Evolutionary conservation across 768 basidiomycete genomes (phyloP).

Genomic region (Phanerodontia chrysosporium): DNA sequence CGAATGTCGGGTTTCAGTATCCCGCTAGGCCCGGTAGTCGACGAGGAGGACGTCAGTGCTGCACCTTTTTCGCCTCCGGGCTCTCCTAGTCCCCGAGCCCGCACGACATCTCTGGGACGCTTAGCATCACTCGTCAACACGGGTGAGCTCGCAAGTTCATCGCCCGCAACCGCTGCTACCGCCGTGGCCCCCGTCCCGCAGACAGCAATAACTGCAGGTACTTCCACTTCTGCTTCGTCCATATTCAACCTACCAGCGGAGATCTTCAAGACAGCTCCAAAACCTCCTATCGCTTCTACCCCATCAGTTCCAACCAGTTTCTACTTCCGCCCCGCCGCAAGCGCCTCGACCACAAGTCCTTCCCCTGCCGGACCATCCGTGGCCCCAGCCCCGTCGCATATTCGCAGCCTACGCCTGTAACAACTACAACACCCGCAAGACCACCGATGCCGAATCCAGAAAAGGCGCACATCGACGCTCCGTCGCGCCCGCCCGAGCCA

Average conservation of each 20-base stretch:
- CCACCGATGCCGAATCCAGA: not conserved
- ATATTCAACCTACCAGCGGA: not conserved
- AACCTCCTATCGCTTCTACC: not conserved
- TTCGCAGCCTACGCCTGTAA: not conserved
- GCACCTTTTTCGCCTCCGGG: constrained; percentile 20
- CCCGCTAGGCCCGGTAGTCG: constrained; percentile 6
- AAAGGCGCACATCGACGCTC: not conserved
- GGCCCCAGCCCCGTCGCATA: not conserved
- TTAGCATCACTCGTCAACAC: not conserved
- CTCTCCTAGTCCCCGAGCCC: constrained; percentile 4
- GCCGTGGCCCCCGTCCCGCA: not conserved
- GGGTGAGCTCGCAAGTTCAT: not conserved
- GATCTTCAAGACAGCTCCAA: not conserved
- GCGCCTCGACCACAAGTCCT: not conserved
- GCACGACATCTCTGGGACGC: not conserved
- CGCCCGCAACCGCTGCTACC: not conserved
- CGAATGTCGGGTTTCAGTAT: constrained; percentile 35
- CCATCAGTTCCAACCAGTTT: not conserved
- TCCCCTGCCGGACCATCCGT: not conserved
- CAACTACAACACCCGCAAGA: not conserved
- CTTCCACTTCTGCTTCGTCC: not conserved
- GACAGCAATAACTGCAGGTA: not conserved
- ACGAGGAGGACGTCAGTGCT: constrained; percentile 22
- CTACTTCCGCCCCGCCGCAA: not conserved
- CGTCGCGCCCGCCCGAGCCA: not conserved